A percentile compares a stretch with the other conserved stretches of the same genome.
phyloP scores from a whole-genome alignment of 176 grass and related monocot species.

The Panicum miliaceum region DNA sequence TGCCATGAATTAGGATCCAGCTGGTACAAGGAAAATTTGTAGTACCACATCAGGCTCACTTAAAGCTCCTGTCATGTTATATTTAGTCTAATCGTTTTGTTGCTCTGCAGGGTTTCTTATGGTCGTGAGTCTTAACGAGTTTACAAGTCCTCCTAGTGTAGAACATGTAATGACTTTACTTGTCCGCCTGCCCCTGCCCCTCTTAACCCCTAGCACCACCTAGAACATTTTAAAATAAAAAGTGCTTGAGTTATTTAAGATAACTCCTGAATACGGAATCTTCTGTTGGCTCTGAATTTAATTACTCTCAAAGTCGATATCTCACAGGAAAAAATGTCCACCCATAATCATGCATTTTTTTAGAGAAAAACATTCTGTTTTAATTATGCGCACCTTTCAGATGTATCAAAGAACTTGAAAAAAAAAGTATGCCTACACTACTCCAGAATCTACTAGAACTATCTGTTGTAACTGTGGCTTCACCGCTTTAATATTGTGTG shows the following conservation, averaged over 20 bases:
- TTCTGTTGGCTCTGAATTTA: not conserved
- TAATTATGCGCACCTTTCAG: not conserved
- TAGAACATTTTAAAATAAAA: not conserved
- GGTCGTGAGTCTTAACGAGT: not conserved
- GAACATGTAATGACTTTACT: not conserved
- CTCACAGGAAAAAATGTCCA: not conserved
- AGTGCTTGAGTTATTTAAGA: not conserved
- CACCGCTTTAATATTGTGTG: not conserved
- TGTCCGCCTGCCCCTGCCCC: not conserved
- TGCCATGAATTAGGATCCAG: conserved; percentile 43
- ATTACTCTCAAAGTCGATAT: not conserved
- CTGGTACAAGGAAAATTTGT: conserved; percentile 24
- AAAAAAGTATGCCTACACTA: not conserved
- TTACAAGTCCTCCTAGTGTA: not conserved
- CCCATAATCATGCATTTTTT: no score
- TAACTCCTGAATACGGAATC: not conserved
- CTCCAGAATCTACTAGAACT: not conserved
- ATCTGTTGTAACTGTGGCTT: not conserved
- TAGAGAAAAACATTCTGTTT: not conserved
- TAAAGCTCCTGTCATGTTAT: conserved; percentile 26
- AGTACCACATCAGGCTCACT: not conserved
- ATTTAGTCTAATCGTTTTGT: conserved; percentile 45
- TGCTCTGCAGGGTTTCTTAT: not conserved
- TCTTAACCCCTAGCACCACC: not conserved
- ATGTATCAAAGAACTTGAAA: not conserved